Conservation (phyloP, 805 yeast species). For the Metschnikowia koreensis region DNA sequence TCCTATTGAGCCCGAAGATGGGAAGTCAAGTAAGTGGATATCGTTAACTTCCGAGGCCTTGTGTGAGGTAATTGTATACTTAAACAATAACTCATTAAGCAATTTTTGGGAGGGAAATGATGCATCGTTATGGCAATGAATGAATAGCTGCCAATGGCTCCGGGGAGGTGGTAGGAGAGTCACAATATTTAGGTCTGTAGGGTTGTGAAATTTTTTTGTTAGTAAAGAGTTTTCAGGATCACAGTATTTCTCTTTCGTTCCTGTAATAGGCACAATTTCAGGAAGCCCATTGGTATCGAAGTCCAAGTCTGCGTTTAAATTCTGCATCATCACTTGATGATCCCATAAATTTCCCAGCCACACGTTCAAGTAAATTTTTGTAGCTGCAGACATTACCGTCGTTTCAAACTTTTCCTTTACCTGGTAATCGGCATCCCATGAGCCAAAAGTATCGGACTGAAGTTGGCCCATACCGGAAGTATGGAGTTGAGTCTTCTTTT, state of each 20-base stretch:
- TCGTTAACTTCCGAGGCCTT: constrained; percentile 19
- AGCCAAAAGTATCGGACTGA: constrained; percentile 12
- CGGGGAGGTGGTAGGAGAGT: constrained; percentile 43
- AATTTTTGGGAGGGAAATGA: constrained; percentile 47
- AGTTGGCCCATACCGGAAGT: constrained; percentile 9
- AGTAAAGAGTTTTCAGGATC: constrained; percentile 17
- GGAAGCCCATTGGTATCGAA: constrained; percentile 8
- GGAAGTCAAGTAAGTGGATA: constrained; percentile 53
- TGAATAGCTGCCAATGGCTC: constrained; percentile 52
- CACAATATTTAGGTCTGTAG: constrained; percentile 5
- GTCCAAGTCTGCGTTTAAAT: constrained; percentile 9
- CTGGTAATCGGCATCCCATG: constrained; percentile 67
- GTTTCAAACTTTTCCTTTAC: constrained; percentile 81
- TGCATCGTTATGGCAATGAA: constrained; percentile 61
- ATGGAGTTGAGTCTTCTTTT: constrained; percentile 21
- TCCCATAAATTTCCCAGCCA: constrained; percentile 88
- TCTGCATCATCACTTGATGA: constrained; percentile 42
- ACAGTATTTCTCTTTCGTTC: constrained; percentile 9
- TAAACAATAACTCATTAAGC: constrained; percentile 36
- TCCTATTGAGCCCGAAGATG: constrained; percentile 82
- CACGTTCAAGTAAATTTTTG: constrained; percentile 51
- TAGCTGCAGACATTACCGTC: constrained; percentile 77
- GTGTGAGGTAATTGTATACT: constrained; percentile 28
- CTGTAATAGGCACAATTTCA: constrained; percentile 2
- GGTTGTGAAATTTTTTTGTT: constrained; percentile 5